Base-by-base conservation (phyloP, 2,329 filamentous ascomycete species). In the Fonsecaea pugnacius region DNA sequence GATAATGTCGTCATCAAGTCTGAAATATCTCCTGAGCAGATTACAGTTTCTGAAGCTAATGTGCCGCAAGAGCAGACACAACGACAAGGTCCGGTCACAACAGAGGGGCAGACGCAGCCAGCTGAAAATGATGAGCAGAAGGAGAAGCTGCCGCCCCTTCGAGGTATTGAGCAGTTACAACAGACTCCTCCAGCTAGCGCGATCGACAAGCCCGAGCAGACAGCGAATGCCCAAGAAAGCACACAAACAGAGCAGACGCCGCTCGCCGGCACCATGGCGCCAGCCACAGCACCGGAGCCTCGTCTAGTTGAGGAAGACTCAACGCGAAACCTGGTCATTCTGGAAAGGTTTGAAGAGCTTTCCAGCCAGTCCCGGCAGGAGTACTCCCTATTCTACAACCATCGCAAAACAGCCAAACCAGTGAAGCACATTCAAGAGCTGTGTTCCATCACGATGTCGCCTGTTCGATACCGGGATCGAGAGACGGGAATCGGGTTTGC, bases 401-500 rank as follows among this genome's bases (percentile, higher is more conserved):
- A 79, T 64, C 84, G 80, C 70, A 84, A 77, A 70, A 76, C 73
- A 18, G 72, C 74, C 21, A 84, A 77, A 70, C 76, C 73, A 68
- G 79, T 76, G 70, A 85, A 79, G 82, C 79, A 70, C 78, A 68
- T 51, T 61, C 77, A 75, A 66, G 79, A 83, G 51, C 80, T 89
- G 35, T 99, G 95, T 76, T 89, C 88, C 55, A 93, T 98, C 73
- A 97, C 92, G 1, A 90, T 89, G 72, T 85, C 89, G 59, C 86
- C 89, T 4, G 95, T 94, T 12, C 87, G 87, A 60, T 98, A 96
- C 76, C 86, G 88, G 27, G 95, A 99, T 75, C 91, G 92, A 0
- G 85, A 86, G 70, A 98, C 94, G 0, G 91, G 91, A 0, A 83
- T 98, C 16, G 87, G 89, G 0, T 99, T 94, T 77, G 85, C 87